Evolutionary conservation across 169 alveolate genomes (phyloP).

Genomic region (Plasmodium sp.): DNA sequence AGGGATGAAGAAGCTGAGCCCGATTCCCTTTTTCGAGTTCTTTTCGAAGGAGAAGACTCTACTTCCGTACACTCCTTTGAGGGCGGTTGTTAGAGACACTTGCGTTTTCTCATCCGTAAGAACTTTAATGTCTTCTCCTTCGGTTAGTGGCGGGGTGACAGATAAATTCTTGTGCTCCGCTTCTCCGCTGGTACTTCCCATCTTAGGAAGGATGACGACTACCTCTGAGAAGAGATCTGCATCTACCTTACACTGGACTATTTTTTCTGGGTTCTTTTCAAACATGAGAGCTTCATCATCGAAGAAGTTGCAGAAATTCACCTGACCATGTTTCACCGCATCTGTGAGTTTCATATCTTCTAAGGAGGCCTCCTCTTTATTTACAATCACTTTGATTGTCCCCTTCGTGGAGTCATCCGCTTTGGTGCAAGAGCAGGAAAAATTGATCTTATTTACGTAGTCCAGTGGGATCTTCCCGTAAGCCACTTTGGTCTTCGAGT

Average conservation of each 20-base stretch:
- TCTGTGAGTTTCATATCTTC: background rate
- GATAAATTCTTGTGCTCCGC: slow-evolving; percentile 7
- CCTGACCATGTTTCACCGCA: slow-evolving; percentile 1
- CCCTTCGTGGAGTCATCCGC: background rate
- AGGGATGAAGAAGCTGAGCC: slow-evolving; percentile 57
- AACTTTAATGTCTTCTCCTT: slow-evolving; percentile 3
- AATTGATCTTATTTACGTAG: slow-evolving; percentile 7
- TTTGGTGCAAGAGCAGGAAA: slow-evolving; percentile 36
- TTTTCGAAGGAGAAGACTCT: slow-evolving; percentile 21
- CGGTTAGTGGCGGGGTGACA: background rate
- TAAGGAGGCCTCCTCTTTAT: slow-evolving; percentile 1
- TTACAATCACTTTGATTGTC: slow-evolving; percentile 12
- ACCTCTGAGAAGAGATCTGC: slow-evolving; percentile 57
- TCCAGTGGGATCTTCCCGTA: slow-evolving; percentile 52
- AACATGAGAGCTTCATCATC: slow-evolving; percentile 12
- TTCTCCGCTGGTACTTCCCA: slow-evolving; percentile 3
- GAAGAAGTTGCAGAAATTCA: slow-evolving; percentile 35
- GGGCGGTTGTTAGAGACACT: background rate
- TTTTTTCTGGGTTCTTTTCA: background rate
- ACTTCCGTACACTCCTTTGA: slow-evolving; percentile 67
- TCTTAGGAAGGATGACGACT: background rate
- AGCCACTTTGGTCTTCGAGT: slow-evolving; percentile 7
- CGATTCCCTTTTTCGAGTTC: slow-evolving; percentile 19
- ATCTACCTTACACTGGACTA: slow-evolving; percentile 26
- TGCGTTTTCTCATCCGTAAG: background rate